Evolutionary conservation across 2,329 filamentous ascomycete genomes (phyloP), one percentile per base, ranked within the genome.

Genomic region (Biscogniauxia marginata): DNA sequence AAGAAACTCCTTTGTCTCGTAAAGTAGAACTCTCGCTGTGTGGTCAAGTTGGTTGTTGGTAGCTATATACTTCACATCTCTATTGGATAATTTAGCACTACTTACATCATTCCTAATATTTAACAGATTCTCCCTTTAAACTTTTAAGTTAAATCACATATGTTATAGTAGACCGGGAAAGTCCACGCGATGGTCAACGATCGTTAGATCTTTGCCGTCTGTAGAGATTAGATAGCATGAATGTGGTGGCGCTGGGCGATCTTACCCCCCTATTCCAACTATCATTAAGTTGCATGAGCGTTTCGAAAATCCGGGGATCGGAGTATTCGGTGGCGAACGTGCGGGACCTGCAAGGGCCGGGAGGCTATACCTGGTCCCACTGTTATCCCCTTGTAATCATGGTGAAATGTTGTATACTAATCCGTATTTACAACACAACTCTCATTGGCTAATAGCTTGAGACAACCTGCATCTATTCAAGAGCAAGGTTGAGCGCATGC

Each of bases 271-370:
- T 21, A 34, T 30, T 7, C 44, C 18, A 46, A 9, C 13, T 22
- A 18, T 18, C 44, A 7, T 34, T 16, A 34, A 7, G 18, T 46
- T 46, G 44, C 43, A 49, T 51, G 25, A n/a, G 21, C 46, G 58
- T 61, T 61, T 58, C 56, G 58, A 54, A 61, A 56, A 58, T 59
- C 58, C 43, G 58, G 56, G 56, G 58, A 52, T 52, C 47, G 18
- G 30, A 21, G 20, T 39, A 39, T 39, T 16, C 9, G 30, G 13
- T 16, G 30, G 30, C 13, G 13, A 16, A 16, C 30, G 30, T 39
- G 30, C 30, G 30, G 30, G 30, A 39, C 30, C 30, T 39, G 30
- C 30, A 39, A 39, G 30, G 30, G 30, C 7, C 30, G 13, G 6
- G 13, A 39, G 30, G 30, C 30, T 39, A 39, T 39, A 39, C 11